Conservation (phyloP, 2,329 filamentous ascomycete genomes). For the Alternaria sp. region DNA sequence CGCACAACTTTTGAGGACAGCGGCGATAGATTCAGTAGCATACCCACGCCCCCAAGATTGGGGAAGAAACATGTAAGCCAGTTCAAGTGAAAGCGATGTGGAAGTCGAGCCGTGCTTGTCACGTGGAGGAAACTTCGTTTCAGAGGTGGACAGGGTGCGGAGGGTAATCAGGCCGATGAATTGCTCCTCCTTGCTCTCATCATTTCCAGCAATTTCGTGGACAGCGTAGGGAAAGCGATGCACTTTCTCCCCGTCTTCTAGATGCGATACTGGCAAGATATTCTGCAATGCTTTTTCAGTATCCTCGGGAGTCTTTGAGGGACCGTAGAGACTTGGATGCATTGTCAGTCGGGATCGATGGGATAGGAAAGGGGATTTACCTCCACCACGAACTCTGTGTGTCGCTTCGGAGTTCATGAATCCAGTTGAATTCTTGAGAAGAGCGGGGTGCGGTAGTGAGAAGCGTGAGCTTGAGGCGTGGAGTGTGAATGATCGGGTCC, state of each 20-base stretch:
- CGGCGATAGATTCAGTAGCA: background rate
- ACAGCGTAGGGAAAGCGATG: background rate
- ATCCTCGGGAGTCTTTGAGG: background rate
- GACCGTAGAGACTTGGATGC: background rate
- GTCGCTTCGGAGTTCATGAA: background rate
- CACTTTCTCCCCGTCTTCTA: background rate
- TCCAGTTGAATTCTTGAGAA: background rate
- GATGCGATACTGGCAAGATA: background rate
- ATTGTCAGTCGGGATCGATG: background rate
- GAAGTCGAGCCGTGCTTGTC: background rate
- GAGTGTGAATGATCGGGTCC: background rate
- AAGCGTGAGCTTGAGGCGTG: background rate
- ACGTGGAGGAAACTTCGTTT: background rate
- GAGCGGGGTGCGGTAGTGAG: background rate
- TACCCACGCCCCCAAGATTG: background rate
- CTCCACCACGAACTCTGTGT: background rate
- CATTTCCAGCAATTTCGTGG: background rate
- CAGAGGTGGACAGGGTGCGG: background rate
- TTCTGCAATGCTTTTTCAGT: background rate
- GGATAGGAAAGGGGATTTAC: background rate
- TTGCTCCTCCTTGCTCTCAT: background rate
- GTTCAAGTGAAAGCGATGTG: background rate
- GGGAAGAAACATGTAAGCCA: background rate
- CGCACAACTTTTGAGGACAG: background rate
- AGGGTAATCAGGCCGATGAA: background rate